These are phyloP conservation scores for Lipomyces starkeyi DNA, from an alignment of 805 yeast genomes.

Conservation along the genomic window DNA sequence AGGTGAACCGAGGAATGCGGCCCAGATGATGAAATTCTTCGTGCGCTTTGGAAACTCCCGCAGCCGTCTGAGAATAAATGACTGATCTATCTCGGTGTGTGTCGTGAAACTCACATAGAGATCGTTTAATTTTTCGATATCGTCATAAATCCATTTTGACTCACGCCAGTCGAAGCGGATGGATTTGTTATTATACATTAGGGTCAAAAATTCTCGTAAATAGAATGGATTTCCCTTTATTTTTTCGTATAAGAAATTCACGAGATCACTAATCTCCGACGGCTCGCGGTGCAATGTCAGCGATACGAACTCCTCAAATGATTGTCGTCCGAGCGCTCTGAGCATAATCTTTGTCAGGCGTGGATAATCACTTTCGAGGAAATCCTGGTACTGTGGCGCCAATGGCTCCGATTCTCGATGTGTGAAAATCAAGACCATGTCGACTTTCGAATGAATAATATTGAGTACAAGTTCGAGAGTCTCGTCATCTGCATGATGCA, in stretches of 20 bases:
- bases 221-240: conserved; percentile 33
- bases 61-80: conserved; percentile 31
- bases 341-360: conserved; percentile 25
- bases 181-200: conserved; percentile 13
- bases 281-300: conserved; percentile 27
- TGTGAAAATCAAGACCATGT: conserved; percentile 31
- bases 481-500: conserved; percentile 37
- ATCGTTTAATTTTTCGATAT: conserved; percentile 14
- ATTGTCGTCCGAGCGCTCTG: conserved; percentile 31
- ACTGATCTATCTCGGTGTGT: conserved; percentile 25
- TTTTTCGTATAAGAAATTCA: conserved; percentile 14
- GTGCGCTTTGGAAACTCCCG: conserved; percentile 33
- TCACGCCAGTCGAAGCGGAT: conserved; percentile 28
- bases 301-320: conserved; percentile 18
- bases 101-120: conserved; percentile 17
- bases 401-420: conserved; percentile 20
- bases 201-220: conserved; percentile 27
- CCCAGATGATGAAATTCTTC: conserved; percentile 34
- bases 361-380: conserved; percentile 26
- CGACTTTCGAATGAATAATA: conserved; percentile 27
- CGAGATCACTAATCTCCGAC: conserved; percentile 22
- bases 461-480: conserved; percentile 29
- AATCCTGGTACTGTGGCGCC: conserved; percentile 14
- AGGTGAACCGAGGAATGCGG: conserved; percentile 32
- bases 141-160: conserved; percentile 26